phyloP scores from a whole-genome alignment of 2,329 filamentous ascomycete species.

The Microdochium nivale region DNA sequence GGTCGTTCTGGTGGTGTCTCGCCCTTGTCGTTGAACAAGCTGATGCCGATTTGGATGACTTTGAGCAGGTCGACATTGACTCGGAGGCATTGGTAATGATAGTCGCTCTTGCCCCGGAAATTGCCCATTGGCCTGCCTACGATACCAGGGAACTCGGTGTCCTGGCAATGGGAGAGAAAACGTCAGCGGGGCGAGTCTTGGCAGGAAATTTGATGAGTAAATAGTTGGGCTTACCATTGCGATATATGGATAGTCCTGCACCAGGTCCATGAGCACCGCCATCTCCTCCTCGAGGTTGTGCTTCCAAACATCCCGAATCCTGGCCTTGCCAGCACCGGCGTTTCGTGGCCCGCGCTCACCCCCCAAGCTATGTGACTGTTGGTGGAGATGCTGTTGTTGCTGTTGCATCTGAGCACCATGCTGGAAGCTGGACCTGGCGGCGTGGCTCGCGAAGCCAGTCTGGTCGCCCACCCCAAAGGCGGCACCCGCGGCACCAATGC shows the following conservation, averaged over 20 bases:
- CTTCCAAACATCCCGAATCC: conserved; percentile 95
- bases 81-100: conserved; percentile 95
- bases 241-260: conserved; percentile 90
- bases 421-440: conserved; percentile 79
- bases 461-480: conserved; percentile 50
- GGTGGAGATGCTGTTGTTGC: conserved; percentile 47
- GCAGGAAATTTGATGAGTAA: neutral
- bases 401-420: conserved; percentile 52
- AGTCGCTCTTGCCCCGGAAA: conserved; percentile 92
- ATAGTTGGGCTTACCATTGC: conserved; percentile 67
- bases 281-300: conserved; percentile 89
- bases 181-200: neutral
- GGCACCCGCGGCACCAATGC: conserved; percentile 33
- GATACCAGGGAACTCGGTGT: conserved; percentile 97
- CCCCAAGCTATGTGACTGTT: conserved; percentile 21
- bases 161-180: conserved; percentile 41
- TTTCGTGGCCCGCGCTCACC: conserved; percentile 23
- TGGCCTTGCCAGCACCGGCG: conserved; percentile 54
- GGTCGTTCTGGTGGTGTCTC: conserved; percentile 72
- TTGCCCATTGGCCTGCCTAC: conserved; percentile 91
- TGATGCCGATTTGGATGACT: conserved; percentile 94
- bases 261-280: conserved; percentile 68
- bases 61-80: conserved; percentile 97
- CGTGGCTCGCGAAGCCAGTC: conserved; percentile 76
- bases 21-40: conserved; percentile 84